Conservation (phyloP, 164 flowering plant genomes). For the Warburgia ugandensis region DNA sequence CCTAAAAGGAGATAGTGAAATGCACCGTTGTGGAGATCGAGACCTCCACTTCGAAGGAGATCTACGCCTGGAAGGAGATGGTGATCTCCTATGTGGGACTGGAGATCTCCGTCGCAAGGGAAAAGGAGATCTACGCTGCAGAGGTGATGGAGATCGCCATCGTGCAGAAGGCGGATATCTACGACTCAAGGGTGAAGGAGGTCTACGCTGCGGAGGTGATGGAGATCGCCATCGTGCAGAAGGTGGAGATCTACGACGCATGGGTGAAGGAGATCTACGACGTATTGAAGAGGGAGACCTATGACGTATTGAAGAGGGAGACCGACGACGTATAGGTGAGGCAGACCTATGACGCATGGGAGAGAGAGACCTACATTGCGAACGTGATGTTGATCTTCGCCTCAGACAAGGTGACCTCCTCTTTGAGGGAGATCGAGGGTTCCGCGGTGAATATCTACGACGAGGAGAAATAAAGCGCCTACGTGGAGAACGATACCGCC, state of each 20-base stretch:
- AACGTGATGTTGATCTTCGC: slow-evolving; percentile 22
- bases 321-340: slow-evolving; percentile 21
- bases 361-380: slow-evolving; percentile 32
- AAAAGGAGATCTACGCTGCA: slow-evolving; percentile 29
- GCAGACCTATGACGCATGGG: slow-evolving; percentile 27
- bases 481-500: slow-evolving; percentile 30
- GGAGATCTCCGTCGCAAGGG: slow-evolving; percentile 29
- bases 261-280: slow-evolving; percentile 34
- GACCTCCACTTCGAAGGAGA: slow-evolving; percentile 18
- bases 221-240: slow-evolving; percentile 21
- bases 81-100: slow-evolving; percentile 15
- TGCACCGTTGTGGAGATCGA: slow-evolving; percentile 15
- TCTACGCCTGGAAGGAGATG: slow-evolving; percentile 17
- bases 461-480: slow-evolving; percentile 53
- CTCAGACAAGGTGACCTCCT: slow-evolving; percentile 30
- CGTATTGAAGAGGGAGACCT: slow-evolving; percentile 15
- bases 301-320: slow-evolving; percentile 24
- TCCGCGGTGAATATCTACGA: slow-evolving; percentile 33
- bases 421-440: slow-evolving; percentile 39
- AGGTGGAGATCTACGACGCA: slow-evolving; percentile 22
- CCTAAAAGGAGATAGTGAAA: slow-evolving; percentile 18
- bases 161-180: slow-evolving; percentile 28
- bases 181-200: slow-evolving; percentile 22
- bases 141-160: slow-evolving; percentile 18
- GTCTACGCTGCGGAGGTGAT: slow-evolving; percentile 21